phyloP scores from a whole-genome alignment of 2,329 filamentous ascomycete species.

The Exophiala viscosa region DNA sequence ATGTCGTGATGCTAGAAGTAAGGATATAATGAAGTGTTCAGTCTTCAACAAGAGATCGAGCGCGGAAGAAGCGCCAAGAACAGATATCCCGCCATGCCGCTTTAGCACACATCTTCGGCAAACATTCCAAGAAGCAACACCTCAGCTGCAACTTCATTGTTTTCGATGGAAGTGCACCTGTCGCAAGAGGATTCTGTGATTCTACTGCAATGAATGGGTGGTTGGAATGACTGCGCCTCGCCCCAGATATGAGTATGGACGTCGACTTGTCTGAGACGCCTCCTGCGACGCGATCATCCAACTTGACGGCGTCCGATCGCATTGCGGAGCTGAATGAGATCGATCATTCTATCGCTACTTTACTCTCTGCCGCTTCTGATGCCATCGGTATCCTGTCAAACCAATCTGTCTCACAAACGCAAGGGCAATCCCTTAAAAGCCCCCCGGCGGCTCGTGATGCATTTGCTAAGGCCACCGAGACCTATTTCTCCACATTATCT shows the following conservation, averaged over 20 bases:
- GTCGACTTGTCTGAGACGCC: slow-evolving; percentile 2
- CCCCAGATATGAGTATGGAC: slow-evolving; percentile 11
- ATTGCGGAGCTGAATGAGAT: slow-evolving; percentile 77
- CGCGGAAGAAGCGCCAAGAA: no score
- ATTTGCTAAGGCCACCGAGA: slow-evolving; percentile 52
- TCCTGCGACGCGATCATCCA: not conserved
- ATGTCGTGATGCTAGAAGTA: no score
- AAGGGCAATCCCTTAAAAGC: slow-evolving; percentile 9
- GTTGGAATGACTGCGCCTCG: no score
- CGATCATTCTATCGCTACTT: slow-evolving; percentile 49
- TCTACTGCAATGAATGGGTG: no score
- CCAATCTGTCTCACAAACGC: slow-evolving; percentile 19
- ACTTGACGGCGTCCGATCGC: slow-evolving; percentile 59
- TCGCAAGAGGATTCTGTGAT: no score
- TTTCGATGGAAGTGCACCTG: no score
- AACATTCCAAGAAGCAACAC: no score
- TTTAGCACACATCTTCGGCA: no score
- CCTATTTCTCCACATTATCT: slow-evolving; percentile 71
- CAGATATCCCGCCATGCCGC: no score
- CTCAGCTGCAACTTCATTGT: no score
- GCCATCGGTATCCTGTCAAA: slow-evolving; percentile 63
- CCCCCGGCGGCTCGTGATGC: slow-evolving; percentile 11
- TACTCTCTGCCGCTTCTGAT: slow-evolving; percentile 58
- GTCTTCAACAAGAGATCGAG: no score
- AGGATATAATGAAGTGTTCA: no score